Evolutionary conservation across 1,139 yeast species (phyloP), one percentile per base, ranked within the genome.

Genomic region (Arxiozyma telluris): DNA sequence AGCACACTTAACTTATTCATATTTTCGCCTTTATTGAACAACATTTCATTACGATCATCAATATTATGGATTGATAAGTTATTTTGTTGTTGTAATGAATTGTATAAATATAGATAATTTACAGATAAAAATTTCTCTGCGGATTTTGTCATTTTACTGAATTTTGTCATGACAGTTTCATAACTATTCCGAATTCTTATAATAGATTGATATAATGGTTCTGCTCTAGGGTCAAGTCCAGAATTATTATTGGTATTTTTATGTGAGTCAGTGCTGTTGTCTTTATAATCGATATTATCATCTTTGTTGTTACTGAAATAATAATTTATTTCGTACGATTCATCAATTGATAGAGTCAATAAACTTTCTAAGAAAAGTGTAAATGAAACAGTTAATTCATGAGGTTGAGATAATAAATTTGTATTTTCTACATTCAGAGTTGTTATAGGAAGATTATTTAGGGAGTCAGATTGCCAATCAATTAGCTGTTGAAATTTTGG

Each of bases 401-500:
- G 90, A 62, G 82, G 93, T 49, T 68, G 74, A 64, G 62, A 74
- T 20, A 65, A 54, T 48, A 68, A 68, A 65, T 65, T 68, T 9
- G 47, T 22, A n/a, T 65, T 58, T n/a, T 64, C 62, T 39, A 70
- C 58, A 34, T 64, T 57, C 27, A 52, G 55, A 7, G 60, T 58
- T 2, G 64, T 57, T 49, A 66, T 62, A 18, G 74, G 69, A 42
- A 70, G 75, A 54, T 70, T 74, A 58, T 74, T 80, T 68, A 90
- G 73, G 34, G 82, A 79, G 23, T 84, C 89, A 65, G 95, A 84
- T 62, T 90, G 88, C 49, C 79, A 71, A 67, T 90, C 96, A 52
- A 90, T 78, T 44, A 87, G 74, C 51, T 75, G 77, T 62, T 93
- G 95, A 64, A 90, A 87, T 56, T 80, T 82, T 1, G 97, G 96